These are phyloP conservation scores for Floccularia luteovirens DNA, from an alignment of 768 basidiomycete species.

Conservation along the genomic window DNA sequence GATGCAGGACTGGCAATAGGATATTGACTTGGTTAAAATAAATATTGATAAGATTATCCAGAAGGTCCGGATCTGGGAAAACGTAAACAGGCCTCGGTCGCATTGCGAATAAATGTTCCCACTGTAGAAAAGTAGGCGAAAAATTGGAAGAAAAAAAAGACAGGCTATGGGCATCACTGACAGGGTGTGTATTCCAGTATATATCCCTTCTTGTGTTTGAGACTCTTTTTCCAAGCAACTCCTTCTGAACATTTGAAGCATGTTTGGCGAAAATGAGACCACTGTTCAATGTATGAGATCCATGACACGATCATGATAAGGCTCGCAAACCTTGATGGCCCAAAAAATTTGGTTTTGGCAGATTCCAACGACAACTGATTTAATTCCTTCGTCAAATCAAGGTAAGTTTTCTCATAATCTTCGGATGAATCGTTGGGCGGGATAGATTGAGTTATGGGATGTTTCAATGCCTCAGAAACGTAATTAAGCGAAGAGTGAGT, in stretches of 20 bases:
- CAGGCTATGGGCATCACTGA: constrained; percentile 9
- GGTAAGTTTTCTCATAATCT: constrained; percentile 22
- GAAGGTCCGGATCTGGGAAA: constrained; percentile 45
- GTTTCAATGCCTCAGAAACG: too few relatives aligned
- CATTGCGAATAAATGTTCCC: constrained; percentile 22
- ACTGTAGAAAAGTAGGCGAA: constrained; percentile 15
- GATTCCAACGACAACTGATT: constrained; percentile 18
- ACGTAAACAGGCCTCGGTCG: constrained; percentile 19
- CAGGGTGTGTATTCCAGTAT: constrained; percentile 22
- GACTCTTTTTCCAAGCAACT: constrained; percentile 18
- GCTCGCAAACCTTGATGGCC: constrained; percentile 23
- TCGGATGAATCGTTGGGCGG: constrained; percentile 6
- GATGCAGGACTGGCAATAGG: constrained; percentile 57
- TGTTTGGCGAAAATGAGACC: constrained; percentile 32
- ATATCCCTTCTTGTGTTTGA: constrained; percentile 11
- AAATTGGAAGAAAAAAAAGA: not conserved
- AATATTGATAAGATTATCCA: constrained; percentile 38
- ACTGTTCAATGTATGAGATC: constrained; percentile 14
- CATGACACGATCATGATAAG: not conserved
- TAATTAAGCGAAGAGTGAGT: too few relatives aligned
- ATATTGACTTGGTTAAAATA: constrained; percentile 52
- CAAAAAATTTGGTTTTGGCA: constrained; percentile 30
- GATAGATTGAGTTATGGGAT: too few relatives aligned
- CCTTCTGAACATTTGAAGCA: constrained; percentile 34
- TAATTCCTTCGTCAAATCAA: constrained; percentile 23